Evolutionary conservation across 352 stramenopile species (phyloP).

Genomic region (Phytophthora pisi): DNA sequence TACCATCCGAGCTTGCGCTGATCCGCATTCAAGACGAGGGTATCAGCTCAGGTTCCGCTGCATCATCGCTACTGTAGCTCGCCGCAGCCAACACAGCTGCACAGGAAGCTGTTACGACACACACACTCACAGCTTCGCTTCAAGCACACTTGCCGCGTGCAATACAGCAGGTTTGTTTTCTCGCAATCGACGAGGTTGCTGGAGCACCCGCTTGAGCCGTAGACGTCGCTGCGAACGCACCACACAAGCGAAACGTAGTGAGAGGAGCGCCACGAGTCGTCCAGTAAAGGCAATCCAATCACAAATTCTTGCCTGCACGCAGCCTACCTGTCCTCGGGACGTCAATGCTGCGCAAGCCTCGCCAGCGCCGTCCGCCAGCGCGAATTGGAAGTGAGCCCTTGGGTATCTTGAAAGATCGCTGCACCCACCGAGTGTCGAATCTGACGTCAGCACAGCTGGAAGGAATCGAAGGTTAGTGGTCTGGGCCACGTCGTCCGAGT

Average conservation of each 20-base stretch:
- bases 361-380: not conserved
- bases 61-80: not conserved
- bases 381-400: slow-evolving; percentile 14
- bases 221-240: too few species aligned
- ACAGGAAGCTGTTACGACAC: too few species aligned
- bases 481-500: not conserved
- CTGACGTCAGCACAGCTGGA: not conserved
- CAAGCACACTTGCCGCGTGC: too few species aligned
- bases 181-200: too few species aligned
- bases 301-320: not conserved
- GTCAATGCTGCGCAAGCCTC: not conserved
- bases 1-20: too few species aligned
- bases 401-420: slow-evolving; percentile 2
- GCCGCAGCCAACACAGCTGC: not conserved
- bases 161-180: too few species aligned
- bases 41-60: not conserved
- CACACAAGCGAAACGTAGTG: too few species aligned
- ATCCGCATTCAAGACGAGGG: not conserved
- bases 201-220: too few species aligned
- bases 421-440: not conserved
- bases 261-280: too few species aligned
- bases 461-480: not conserved
- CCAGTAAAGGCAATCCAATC: not conserved
- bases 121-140: too few species aligned
- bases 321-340: not conserved